Evolutionary conservation across 2,329 filamentous ascomycete species (phyloP).

Genomic region (Trichoderma afroharzianum): DNA sequence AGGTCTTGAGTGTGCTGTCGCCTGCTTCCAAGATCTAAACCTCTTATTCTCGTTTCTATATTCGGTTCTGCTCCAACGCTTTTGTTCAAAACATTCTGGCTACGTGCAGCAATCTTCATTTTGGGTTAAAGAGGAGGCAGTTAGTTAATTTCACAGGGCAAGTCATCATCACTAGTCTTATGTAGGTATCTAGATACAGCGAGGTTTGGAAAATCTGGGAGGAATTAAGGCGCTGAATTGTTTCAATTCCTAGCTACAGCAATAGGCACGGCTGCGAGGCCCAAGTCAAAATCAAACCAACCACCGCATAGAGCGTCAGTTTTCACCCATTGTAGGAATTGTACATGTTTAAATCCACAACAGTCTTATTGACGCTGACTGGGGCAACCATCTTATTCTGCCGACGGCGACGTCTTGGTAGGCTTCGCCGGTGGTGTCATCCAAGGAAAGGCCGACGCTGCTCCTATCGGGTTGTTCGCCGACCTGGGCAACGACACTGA

Average conservation of each 20-base stretch:
- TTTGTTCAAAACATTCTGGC: not conserved
- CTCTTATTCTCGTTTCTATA: not conserved
- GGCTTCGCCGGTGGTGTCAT: conserved; percentile 57
- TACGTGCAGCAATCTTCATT: not conserved
- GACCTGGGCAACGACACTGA: conserved; percentile 49
- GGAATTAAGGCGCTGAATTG: not conserved
- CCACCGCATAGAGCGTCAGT: not conserved
- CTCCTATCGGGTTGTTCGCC: conserved; percentile 74
- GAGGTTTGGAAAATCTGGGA: not conserved
- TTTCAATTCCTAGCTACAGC: conserved; percentile 7
- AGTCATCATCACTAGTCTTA: not conserved
- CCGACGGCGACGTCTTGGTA: conserved; percentile 33
- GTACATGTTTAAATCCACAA: not conserved
- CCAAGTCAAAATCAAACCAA: not conserved
- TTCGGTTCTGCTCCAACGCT: not conserved
- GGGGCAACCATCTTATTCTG: conserved; percentile 17
- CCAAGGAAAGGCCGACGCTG: conserved; percentile 93
- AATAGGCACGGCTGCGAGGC: not conserved
- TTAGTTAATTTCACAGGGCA: not conserved
- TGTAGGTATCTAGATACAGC: not conserved
- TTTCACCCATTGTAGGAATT: not conserved
- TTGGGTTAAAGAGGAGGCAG: not conserved
- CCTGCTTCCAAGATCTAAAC: conserved; percentile 54
- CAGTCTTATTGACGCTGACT: not conserved
- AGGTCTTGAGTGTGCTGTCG: conserved; percentile 60